Percentiles rank a stretch among this genome's conserved stretches.
These are phyloP conservation scores for Sarocladium oryzae DNA, from an alignment of 2,329 filamentous ascomycete genomes.

Conservation along the genomic window DNA sequence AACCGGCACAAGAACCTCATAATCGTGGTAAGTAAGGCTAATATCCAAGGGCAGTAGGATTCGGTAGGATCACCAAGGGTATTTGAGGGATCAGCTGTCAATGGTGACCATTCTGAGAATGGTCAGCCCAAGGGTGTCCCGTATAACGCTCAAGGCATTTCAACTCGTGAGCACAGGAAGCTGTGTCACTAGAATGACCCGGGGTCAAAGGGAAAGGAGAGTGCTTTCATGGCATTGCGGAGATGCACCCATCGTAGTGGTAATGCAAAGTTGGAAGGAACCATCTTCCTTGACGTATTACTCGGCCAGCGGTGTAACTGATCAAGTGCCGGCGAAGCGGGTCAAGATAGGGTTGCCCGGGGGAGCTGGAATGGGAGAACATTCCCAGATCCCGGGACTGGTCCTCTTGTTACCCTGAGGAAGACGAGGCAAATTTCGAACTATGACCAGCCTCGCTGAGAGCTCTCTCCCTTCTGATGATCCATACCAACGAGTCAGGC, in stretches of 20 bases:
- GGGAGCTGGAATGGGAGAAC: conserved; percentile 1
- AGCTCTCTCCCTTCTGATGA: neutral
- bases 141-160: too few species aligned
- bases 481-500: conserved; percentile 5
- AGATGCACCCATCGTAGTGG: too few species aligned
- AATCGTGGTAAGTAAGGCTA: neutral
- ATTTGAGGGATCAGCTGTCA: neutral
- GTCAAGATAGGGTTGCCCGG: neutral
- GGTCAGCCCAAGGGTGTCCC: too few species aligned
- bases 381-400: conserved; percentile 1
- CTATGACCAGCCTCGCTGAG: neutral
- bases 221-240: too few species aligned
- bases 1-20: neutral
- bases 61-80: neutral
- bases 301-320: too few species aligned
- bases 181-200: too few species aligned
- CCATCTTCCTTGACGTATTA: too few species aligned
- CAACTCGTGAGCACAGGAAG: too few species aligned
- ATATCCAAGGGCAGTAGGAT: neutral
- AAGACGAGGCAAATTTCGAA: conserved; percentile 3
- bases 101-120: too few species aligned
- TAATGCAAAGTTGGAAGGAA: too few species aligned
- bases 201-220: too few species aligned
- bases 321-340: neutral
- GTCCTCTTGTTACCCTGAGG: neutral